phyloP scores from a whole-genome alignment of 2,329 filamentous ascomycete genomes.

The Colletotrichum camelliae region DNA sequence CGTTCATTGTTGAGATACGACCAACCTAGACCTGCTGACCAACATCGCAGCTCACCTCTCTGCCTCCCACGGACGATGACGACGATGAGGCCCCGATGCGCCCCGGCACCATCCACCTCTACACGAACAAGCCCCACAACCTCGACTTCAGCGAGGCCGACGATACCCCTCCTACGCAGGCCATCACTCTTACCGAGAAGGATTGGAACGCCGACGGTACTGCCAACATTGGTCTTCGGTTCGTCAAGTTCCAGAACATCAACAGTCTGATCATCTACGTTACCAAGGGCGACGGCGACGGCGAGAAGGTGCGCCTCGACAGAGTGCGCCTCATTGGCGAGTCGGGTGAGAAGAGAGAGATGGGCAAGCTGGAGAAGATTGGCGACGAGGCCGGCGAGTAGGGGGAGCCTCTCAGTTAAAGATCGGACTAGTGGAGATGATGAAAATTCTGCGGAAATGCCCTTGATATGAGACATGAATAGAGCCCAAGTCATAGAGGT shows the following conservation, averaged over 20 bases:
- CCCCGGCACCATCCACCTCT: constrained; percentile 83
- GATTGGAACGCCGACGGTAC: constrained; percentile 87
- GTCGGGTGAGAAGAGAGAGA: constrained; percentile 86
- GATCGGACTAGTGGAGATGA: background rate
- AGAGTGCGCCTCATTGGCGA: constrained; percentile 84
- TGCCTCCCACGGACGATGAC: constrained; percentile 65
- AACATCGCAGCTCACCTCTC: constrained; percentile 75
- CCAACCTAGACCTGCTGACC: background rate
- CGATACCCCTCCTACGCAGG: constrained; percentile 81
- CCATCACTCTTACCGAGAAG: constrained; percentile 72
- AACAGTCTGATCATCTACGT: constrained; percentile 88
- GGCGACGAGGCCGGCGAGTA: constrained; percentile 74
- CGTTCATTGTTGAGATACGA: constrained; percentile 15
- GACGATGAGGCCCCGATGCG: constrained; percentile 80
- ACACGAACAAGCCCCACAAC: constrained; percentile 86
- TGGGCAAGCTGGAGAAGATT: constrained; percentile 96
- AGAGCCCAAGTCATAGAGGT: constrained; percentile 16
- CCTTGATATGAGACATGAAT: constrained; percentile 19
- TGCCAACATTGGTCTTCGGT: constrained; percentile 76
- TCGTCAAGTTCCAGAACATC: constrained; percentile 97
- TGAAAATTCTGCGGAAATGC: background rate
- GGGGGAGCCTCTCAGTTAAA: constrained; percentile 4
- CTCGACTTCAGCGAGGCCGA: constrained; percentile 96
- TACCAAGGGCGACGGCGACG: constrained; percentile 80
- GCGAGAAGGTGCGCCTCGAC: constrained; percentile 86